phyloP scores from a whole-genome alignment of 352 stramenopile species.

The Phytophthora rubi region DNA sequence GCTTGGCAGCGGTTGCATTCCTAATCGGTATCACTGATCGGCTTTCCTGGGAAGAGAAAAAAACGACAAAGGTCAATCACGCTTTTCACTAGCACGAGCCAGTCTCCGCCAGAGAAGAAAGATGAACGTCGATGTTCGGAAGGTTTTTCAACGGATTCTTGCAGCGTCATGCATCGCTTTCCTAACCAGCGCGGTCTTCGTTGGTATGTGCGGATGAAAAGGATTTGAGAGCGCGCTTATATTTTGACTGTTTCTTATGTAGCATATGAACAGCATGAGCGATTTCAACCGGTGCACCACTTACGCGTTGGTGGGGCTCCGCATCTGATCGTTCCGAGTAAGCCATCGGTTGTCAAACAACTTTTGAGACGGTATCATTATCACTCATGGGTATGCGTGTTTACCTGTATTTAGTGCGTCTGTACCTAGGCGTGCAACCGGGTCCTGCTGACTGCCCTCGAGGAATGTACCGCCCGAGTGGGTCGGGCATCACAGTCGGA shows the following conservation, averaged over 20 bases:
- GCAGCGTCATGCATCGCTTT: conserved; percentile 2
- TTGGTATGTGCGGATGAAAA: conserved; percentile 3
- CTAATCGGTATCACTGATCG: neutral
- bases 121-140: conserved; percentile 3
- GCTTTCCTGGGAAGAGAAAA: neutral
- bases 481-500: conserved; percentile 47
- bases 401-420: conserved; percentile 41
- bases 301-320: conserved; percentile 13
- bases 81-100: neutral
- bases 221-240: neutral
- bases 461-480: conserved; percentile 69
- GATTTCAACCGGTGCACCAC: conserved; percentile 4
- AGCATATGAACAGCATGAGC: conserved; percentile 6
- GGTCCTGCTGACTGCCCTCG: conserved; percentile 50
- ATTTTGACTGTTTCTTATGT: neutral
- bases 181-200: conserved; percentile 16
- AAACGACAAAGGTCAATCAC: neutral
- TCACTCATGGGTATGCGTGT: neutral
- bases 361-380: neutral
- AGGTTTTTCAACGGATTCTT: conserved; percentile 1
- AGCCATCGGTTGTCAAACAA: neutral
- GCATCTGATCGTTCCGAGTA: conserved; percentile 23
- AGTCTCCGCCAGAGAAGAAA: neutral
- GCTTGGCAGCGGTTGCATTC: too few relatives aligned
- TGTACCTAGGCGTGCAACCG: conserved; percentile 67